Conservation (phyloP, 2,329 filamentous ascomycete genomes). For the Verticillium isaacii region DNA sequence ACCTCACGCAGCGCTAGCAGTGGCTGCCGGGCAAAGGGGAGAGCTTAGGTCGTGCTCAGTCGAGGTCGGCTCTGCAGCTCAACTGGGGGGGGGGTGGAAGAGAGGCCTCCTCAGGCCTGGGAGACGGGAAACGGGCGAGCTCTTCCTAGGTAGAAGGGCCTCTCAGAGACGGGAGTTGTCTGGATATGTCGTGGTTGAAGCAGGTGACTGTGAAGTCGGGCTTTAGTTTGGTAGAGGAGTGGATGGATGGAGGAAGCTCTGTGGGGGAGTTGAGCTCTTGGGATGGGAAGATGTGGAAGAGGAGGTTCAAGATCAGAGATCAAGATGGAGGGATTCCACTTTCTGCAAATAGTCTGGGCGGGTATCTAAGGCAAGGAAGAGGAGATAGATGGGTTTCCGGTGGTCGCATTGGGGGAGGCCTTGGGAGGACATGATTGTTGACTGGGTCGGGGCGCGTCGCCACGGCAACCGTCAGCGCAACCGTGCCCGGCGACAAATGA, state of each 20-base stretch:
- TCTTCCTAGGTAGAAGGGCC: background rate
- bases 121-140: conserved; percentile 9
- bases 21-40: conserved; percentile 65
- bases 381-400: background rate
- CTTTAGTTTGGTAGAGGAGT: background rate
- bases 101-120: conserved; percentile 1
- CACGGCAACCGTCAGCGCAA: background rate
- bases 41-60: conserved; percentile 42
- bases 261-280: background rate
- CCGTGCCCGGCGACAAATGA: too few species aligned
- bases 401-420: background rate
- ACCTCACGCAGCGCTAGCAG: conserved; percentile 84
- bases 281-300: background rate
- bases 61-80: conserved; percentile 33
- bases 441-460: background rate
- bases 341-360: background rate
- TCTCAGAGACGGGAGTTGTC: background rate
- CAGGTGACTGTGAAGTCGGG: background rate
- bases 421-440: background rate
- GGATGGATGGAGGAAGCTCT: background rate
- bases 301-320: background rate
- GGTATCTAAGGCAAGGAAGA: background rate
- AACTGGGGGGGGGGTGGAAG: background rate
- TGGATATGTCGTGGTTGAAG: background rate
- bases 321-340: background rate